Base-by-base conservation (phyloP, 495 filamentous ascomycete genomes). In the Lasiosphaeris hirsuta region DNA sequence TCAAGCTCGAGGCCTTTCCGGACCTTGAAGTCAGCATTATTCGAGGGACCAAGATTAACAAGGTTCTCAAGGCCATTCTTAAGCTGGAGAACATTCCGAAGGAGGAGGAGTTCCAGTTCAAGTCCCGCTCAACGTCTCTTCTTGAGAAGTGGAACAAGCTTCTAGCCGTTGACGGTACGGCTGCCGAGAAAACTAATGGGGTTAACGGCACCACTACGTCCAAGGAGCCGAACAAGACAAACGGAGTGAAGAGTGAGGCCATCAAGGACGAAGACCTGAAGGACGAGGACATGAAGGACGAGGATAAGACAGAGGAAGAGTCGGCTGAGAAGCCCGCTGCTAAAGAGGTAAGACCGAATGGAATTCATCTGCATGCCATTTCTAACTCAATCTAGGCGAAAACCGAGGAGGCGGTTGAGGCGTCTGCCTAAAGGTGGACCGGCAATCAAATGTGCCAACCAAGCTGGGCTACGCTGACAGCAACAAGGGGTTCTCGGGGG, bases 1-100 rank as follows among this genome's bases (percentile, higher is more conserved):
- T 75, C 30, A 90, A 92, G 68, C 81, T 97, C 5, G 92, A 97
- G 69, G 82, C 73, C 3, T 85, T 88, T 64, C 74, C 81, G 1
- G 89, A 95, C 52, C 81, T 96, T 17, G 92, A 96, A 60, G 89
- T 88, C 11, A 84, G 82, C 61, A 93, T 96, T 61, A 95, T 97
- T 63, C 80, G 85, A 48, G 73, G 69, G 5, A 96, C 92, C 36
- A 96, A 96, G 78, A 95, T 96, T 72, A 89, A 96, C 80, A 96
- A 96, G 74, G 92, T 97, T 8, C 79, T 96, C 45, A 92, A 90
- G 74, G 90, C 84, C 40, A 93, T 97, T 65, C 77, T 96, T 62
- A 96, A 94, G 75, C 78, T 96, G 2, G 72, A 80, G 14, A 77
- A 80, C 4, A 96, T 96, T 58, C 92, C 92, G 4, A 86, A 84